These are phyloP conservation scores for Cladobotryum protrusum DNA, from an alignment of 2,329 filamentous ascomycete genomes.

Conservation along the genomic window DNA sequence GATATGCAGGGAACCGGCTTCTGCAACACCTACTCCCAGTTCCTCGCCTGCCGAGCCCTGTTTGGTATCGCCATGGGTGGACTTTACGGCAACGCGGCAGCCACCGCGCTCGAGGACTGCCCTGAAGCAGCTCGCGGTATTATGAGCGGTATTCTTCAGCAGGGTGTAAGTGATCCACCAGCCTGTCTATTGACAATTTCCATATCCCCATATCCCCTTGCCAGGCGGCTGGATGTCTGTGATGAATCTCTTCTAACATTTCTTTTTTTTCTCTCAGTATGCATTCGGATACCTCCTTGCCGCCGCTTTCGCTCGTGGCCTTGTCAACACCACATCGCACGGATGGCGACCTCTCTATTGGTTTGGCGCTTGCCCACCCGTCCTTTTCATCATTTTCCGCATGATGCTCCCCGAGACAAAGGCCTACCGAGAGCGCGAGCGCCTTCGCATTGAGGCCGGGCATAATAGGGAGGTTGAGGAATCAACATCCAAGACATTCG, in stretches of 20 bases:
- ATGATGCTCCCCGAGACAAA: constrained; percentile 73
- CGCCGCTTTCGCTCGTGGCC: constrained; percentile 54
- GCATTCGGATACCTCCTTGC: constrained; percentile 59
- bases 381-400: constrained; percentile 74
- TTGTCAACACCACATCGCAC: constrained; percentile 71
- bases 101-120: constrained; percentile 71
- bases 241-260: constrained; percentile 6
- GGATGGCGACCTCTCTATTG: constrained; percentile 83
- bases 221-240: too few species aligned
- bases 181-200: neutral
- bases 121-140: constrained; percentile 63
- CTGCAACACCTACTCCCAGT: constrained; percentile 60
- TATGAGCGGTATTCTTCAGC: constrained; percentile 70
- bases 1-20: constrained; percentile 55
- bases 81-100: constrained; percentile 70
- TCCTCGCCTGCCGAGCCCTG: constrained; percentile 66
- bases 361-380: constrained; percentile 77
- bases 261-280: constrained; percentile 32
- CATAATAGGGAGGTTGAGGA: constrained; percentile 17
- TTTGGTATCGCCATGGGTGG: constrained; percentile 82
- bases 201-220: neutral
- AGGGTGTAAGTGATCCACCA: constrained; percentile 44
- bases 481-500: constrained; percentile 52
- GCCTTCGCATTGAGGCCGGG: constrained; percentile 45
- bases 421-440: constrained; percentile 61